These are phyloP conservation scores for Vitis hybrid DNA, from an alignment of 177 flowering plant species.

Conservation along the genomic window DNA sequence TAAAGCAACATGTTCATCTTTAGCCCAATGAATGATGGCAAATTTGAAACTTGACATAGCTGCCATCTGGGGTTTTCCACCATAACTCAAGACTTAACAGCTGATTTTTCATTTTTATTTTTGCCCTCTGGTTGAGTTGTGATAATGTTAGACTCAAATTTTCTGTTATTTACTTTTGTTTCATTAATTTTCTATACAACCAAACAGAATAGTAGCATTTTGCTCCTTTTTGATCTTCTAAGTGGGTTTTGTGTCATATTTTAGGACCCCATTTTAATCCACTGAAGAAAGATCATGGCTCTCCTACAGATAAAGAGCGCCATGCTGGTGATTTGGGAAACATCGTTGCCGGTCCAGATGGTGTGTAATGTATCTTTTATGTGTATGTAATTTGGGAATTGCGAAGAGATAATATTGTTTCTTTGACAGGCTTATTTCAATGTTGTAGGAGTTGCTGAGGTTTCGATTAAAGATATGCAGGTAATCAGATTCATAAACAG, in stretches of 20 bases:
- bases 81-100: too few relatives aligned
- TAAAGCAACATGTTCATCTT: too few relatives aligned
- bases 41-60: too few relatives aligned
- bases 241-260: background rate
- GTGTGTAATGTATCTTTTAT: slow-evolving; percentile 23
- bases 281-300: slow-evolving; percentile 70
- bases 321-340: slow-evolving; percentile 97
- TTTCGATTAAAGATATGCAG: slow-evolving; percentile 59
- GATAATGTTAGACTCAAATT: background rate
- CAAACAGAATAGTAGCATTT: background rate
- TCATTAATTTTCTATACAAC: background rate
- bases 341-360: slow-evolving; percentile 76
- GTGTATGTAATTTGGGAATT: background rate
- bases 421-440: background rate
- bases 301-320: slow-evolving; percentile 62
- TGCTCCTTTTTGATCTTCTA: background rate
- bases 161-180: background rate
- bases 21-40: too few relatives aligned
- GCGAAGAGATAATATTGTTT: background rate
- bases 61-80: too few relatives aligned
- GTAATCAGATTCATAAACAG: slow-evolving; percentile 25
- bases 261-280: slow-evolving; percentile 96
- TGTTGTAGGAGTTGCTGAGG: slow-evolving; percentile 71
- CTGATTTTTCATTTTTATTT: too few relatives aligned
- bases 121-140: too few relatives aligned